These are phyloP conservation scores for Salix caprea DNA, from an alignment of 345 rosid genomes.

Conservation along the genomic window DNA sequence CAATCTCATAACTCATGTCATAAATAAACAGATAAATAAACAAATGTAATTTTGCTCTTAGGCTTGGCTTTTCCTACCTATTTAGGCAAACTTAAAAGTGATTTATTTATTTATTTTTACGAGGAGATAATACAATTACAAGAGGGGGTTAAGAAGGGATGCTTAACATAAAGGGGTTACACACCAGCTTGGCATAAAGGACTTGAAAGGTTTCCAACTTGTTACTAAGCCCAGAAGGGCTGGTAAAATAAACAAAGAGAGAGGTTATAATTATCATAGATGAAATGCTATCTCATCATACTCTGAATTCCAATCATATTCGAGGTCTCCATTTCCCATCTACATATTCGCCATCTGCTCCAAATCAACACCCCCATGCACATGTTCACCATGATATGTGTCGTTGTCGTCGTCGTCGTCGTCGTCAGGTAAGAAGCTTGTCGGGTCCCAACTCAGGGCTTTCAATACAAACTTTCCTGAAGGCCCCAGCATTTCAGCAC, in stretches of 20 bases:
- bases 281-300: slow-evolving; percentile 30
- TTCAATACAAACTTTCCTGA: slow-evolving; percentile 48
- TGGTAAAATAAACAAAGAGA: neutral
- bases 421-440: slow-evolving; percentile 17
- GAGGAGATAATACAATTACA: no score
- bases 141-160: neutral
- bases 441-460: slow-evolving; percentile 37
- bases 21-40: no score
- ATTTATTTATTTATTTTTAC: no score
- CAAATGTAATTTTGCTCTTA: no score
- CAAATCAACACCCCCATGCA: slow-evolving; percentile 31
- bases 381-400: neutral
- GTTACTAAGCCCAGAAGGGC: neutral
- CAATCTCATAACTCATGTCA: no score
- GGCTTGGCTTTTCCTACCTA: no score
- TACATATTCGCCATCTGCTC: slow-evolving; percentile 47
- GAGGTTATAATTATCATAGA: neutral
- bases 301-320: slow-evolving; percentile 38
- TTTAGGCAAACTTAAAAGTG: no score
- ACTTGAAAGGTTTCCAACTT: neutral
- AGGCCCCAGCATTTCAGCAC: slow-evolving; percentile 39
- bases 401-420: slow-evolving; percentile 8
- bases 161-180: neutral
- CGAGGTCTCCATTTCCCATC: slow-evolving; percentile 35
- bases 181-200: neutral